Evolutionary conservation across 805 yeast genomes (phyloP), one percentile per base, ranked within the genome.

Genomic region (Pichia ethanolica): DNA sequence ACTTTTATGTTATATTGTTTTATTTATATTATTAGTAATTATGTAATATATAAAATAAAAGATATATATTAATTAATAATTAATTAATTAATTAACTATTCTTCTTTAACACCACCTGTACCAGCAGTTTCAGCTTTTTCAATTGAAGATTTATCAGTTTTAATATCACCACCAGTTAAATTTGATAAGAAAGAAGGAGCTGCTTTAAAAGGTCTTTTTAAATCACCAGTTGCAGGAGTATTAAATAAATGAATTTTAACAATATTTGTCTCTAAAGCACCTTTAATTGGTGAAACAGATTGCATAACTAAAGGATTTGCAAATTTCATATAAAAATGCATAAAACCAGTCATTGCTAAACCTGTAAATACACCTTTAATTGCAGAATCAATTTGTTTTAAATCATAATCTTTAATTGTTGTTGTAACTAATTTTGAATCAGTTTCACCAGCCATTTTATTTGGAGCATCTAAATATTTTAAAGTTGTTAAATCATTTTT

Each of bases 231-330:
- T 28, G 97, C 93, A 38, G 90, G 78, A 62, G 78, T 73, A 58
- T 89, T 89, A 61, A 86, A 86, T 51, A 93, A 63, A 69, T 93
- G 96, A 69, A 93, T 88, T 75, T 88, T 82, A 60, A 91, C 96
- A 58, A 89, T 81, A 72, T 89, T 89, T 63, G 87, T 73, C 73
- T 93, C 98, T 49, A 89, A 71, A 43, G 95, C 96, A 59, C 86
- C 73, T 79, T 93, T 93, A 61, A 93, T 73, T 46, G 97, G 91
- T 47, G 95, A 79, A 59, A 93, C 79, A 56, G 90, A 82, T 75
- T 93, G 98, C 89, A 91, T 86, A 59, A 93, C 82, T 66, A 93
- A 79, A 52, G 99, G 99, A 72, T 93, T 89, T 69, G 97, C 89
- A 78, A 89, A 93, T 71, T 89, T 86, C 95, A 93, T 81, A 81